A percentile compares a stretch with the other conserved stretches of the same genome.
Evolutionary conservation across 495 filamentous ascomycete species (phyloP).

Genomic region (Penicillium steckii): DNA sequence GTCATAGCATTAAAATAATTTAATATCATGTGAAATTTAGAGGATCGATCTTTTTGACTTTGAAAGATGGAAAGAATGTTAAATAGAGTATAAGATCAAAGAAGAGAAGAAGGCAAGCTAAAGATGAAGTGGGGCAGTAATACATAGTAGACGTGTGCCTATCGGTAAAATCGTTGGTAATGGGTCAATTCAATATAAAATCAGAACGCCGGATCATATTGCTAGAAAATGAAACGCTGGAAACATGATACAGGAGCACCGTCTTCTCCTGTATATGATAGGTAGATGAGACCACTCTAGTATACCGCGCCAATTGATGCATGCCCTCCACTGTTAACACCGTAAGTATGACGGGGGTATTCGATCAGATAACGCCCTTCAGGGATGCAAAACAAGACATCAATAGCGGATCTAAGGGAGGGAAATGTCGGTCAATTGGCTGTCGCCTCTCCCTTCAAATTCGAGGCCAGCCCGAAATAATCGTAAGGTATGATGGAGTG

Average conservation of each 20-base stretch:
- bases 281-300: conserved; percentile 16
- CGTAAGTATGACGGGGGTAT: conserved; percentile 6
- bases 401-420: not conserved
- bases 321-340: conserved; percentile 1
- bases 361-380: conserved; percentile 10
- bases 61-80: not conserved
- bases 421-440: not conserved
- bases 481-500: not conserved
- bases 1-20: not conserved
- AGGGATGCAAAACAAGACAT: conserved; percentile 17
- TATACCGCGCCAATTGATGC: conserved; percentile 15
- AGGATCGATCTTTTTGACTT: too few relatives aligned
- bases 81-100: not conserved
- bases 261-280: conserved; percentile 17
- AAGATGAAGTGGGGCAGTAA: too few relatives aligned
- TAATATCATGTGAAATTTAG: too few relatives aligned
- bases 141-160: too few relatives aligned
- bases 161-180: conserved; percentile 16
- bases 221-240: conserved; percentile 24
- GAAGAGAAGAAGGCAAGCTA: conserved; percentile 4
- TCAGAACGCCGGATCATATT: conserved; percentile 23
- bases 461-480: conserved; percentile 26
- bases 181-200: conserved; percentile 15
- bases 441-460: not conserved
- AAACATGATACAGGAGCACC: conserved; percentile 24